Base-by-base conservation (phyloP, 1,139 yeast genomes). In the Saccharomyces hybrid region DNA sequence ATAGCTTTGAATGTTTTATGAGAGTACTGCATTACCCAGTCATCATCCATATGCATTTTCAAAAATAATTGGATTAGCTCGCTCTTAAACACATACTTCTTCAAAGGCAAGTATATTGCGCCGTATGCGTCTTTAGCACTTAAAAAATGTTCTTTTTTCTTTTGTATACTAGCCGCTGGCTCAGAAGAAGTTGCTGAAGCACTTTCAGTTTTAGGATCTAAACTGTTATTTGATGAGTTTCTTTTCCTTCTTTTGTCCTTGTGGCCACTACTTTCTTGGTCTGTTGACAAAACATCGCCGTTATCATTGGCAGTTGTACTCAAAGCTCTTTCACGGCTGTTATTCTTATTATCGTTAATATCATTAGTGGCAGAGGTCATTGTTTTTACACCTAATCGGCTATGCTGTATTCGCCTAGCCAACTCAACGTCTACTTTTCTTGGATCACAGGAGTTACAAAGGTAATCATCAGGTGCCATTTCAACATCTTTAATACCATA, bases 381-480 rank as follows among this genome's bases (percentile, higher is more conserved):
- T 55, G 59, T 46, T 16, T 46, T 50, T 5, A 32, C 46, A 9
- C 23, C 62, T 53, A 66, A 70, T 62, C 83, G 69, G 8, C 73
- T 72, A 57, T 62, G 70, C 70, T 65, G 90, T 58, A 70, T 74
- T 67, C 66, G 76, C 71, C 71, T 80, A 0, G 87, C 88, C 44
- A 69, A 70, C 47, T 74, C 73, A 3, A 75, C 75, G 65, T 82
- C 80, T 23, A 82, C 76, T 16, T 81, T 78, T 73, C 88, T 77
- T 57, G 80, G 80, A 58, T 84, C 86, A 72, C 98, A 93, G 54
- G 76, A 78, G 69, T 88, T 88, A 68, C 99, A 91, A 49, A 82
- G 77, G 68, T 88, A 91, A 53, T 83, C 84, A 58, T 88, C 96
- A 0, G 97, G 97, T 0, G 85, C 95, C 55, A 85, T 84, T 34